phyloP scores from a whole-genome alignment of 2,329 filamentous ascomycete species.

The Fusarium ramigenum region DNA sequence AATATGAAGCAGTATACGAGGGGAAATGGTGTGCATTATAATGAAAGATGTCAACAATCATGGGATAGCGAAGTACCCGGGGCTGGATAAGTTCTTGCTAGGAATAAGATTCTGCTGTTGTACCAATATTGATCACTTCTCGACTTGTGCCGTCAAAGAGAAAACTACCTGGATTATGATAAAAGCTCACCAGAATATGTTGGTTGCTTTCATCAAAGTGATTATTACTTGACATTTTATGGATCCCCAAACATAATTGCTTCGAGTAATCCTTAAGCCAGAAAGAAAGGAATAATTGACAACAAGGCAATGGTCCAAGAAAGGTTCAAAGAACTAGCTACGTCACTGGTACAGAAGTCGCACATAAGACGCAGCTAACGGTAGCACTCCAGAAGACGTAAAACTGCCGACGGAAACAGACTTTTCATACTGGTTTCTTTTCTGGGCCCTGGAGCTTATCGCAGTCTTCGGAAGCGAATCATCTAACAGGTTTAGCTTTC shows the following conservation, averaged over 20 bases:
- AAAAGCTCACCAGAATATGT: accelerated
- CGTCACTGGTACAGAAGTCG: no score
- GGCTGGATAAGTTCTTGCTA: neutral
- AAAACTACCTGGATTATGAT: no score
- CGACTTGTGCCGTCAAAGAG: neutral
- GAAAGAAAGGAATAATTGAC: no score
- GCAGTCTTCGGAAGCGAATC: neutral
- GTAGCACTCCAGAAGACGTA: neutral
- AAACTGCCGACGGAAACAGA: neutral
- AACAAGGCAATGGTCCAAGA: no score
- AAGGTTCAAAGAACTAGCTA: no score
- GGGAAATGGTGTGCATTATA: neutral
- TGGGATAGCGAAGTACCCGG: neutral
- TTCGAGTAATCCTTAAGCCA: neutral
- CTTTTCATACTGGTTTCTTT: neutral
- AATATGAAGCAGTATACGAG: neutral
- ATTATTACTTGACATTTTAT: neutral
- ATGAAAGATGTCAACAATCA: neutral
- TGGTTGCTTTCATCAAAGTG: neutral
- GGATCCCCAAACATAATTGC: no score
- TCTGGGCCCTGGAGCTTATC: neutral
- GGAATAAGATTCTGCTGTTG: neutral
- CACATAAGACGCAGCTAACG: neutral
- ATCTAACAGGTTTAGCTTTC: neutral
- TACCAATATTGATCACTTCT: neutral